Percentiles rank a stretch among this genome's conserved stretches.
phyloP scores from a whole-genome alignment of 75 land plant species.

The Larix kaempferi region DNA sequence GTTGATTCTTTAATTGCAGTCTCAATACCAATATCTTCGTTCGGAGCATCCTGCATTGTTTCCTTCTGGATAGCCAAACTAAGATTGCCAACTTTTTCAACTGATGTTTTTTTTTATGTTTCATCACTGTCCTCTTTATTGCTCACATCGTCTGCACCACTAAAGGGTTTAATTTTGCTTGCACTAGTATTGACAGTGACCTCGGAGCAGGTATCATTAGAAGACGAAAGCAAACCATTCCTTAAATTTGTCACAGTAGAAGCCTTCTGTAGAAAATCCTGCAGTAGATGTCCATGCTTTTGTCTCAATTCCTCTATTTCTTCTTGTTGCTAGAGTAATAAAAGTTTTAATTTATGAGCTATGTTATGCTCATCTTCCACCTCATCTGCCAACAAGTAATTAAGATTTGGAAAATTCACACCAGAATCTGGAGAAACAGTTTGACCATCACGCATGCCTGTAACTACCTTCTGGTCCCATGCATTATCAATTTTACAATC shows the following conservation, averaged over 20 bases:
- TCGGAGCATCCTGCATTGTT: not conserved
- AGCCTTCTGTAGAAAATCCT: constrained; percentile 28
- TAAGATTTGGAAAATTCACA: not conserved
- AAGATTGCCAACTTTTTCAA: not conserved
- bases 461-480: not conserved
- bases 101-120: not conserved
- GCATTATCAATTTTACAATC: not conserved
- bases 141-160: not conserved
- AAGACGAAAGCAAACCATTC: not conserved
- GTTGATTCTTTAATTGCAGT: not conserved
- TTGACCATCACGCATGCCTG: not conserved
- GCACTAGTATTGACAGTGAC: not conserved
- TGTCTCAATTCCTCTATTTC: constrained; percentile 56
- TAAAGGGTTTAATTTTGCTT: not conserved
- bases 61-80: not conserved
- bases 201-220: not conserved
- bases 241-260: constrained; percentile 12
- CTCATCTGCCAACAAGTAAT: constrained; percentile 3
- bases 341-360: constrained; percentile 32
- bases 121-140: not conserved
- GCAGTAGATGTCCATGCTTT: constrained; percentile 47
- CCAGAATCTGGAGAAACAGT: not conserved
- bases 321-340: constrained; percentile 47
- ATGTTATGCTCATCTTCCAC: constrained; percentile 26
- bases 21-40: constrained; percentile 1